Evolutionary conservation across 192 early-diverging fungal species (phyloP).

Genomic region (Hyaloraphidium curvatum): DNA sequence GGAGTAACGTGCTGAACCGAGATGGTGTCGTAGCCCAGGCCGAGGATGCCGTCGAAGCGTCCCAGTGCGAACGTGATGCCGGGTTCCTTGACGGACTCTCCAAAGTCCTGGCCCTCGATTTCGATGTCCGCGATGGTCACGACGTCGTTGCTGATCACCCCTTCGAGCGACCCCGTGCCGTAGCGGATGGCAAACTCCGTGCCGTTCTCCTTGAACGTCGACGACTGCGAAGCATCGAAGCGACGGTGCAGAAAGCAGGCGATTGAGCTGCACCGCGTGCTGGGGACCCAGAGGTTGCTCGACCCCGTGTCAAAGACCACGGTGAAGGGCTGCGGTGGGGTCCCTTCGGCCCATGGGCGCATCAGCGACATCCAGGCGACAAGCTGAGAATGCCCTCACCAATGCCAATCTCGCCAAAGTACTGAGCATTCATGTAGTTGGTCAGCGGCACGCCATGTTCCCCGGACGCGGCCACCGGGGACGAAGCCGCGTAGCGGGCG

Average conservation of each 20-base stretch:
- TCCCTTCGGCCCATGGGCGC: constrained; percentile 10
- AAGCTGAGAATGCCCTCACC: constrained; percentile 18
- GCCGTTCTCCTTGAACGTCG: constrained; percentile 65
- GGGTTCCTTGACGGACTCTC: constrained; percentile 91
- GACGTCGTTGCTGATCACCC: constrained; percentile 71
- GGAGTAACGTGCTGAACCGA: constrained; percentile 75
- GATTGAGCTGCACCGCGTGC: constrained; percentile 78
- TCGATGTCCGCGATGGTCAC: constrained; percentile 51
- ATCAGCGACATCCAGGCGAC: background rate
- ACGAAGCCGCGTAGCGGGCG: constrained; percentile 6
- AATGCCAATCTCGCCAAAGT: constrained; percentile 75
- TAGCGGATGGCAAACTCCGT: constrained; percentile 92
- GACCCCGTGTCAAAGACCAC: constrained; percentile 91
- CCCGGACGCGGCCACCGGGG: constrained; percentile 23
- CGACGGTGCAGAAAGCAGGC: constrained; percentile 85
- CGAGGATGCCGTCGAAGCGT: constrained; percentile 93
- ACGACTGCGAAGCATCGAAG: constrained; percentile 68
- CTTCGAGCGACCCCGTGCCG: constrained; percentile 81
- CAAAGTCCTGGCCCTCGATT: constrained; percentile 65
- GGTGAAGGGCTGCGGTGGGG: constrained; percentile 75
- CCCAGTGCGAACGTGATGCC: constrained; percentile 87
- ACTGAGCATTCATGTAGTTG: constrained; percentile 92
- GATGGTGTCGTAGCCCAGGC: constrained; percentile 75
- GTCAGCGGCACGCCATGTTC: constrained; percentile 58
- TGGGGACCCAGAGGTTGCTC: constrained; percentile 93